Base-by-base conservation (phyloP, 1,284 basidiomycete species). In the Cryptococcus jaspeensis region DNA sequence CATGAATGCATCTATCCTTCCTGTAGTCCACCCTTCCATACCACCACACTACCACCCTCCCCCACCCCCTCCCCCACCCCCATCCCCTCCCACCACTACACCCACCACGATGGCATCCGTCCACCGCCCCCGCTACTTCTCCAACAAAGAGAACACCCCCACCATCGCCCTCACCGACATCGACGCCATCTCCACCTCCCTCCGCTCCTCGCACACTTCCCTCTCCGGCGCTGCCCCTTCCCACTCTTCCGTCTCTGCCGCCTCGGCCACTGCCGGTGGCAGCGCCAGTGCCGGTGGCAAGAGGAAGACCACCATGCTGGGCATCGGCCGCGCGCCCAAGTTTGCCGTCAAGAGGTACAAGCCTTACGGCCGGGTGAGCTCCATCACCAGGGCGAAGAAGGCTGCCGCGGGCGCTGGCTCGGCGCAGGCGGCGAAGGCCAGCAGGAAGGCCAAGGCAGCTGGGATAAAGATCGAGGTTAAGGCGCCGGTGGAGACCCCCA, bases 311-410 rank as follows among this genome's bases (percentile, higher is more conserved):
- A n/a, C 28, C 23, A 9, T 20, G 9, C 22, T 56, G 13, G 63
- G 65, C 25, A 53, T 65, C n/a, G 65, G 65, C 52, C 51, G 57
- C 53, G 65, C 65, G 2, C 63, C 65, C 36, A 64, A 64, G 52
- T 54, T 51, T 38, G 39, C 23, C 49, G 50, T 18, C 53, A 32
- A 50, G 40, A 54, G 54, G 46, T 44, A 50, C 41, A 66, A 67
- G 55, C 61, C 65, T 16, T 61, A 62, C 47, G 46, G 46, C 7
- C 51, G 65, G 37, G 41, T 50, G 20, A 43, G 58, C 3, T 63
- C 65, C 0, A 44, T 62, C 50, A 55, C 57, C n/a, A 52, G 62
- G 13, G 63, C 61, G 8, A 70, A 69, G 48, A 56, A 58, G 37
- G 52, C 57, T 12, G 47, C 42, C n/a, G 59, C 55, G 37, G 48